Base-by-base conservation (phyloP, 768 basidiomycete genomes). In the Xerocomellus chrysenteron region DNA sequence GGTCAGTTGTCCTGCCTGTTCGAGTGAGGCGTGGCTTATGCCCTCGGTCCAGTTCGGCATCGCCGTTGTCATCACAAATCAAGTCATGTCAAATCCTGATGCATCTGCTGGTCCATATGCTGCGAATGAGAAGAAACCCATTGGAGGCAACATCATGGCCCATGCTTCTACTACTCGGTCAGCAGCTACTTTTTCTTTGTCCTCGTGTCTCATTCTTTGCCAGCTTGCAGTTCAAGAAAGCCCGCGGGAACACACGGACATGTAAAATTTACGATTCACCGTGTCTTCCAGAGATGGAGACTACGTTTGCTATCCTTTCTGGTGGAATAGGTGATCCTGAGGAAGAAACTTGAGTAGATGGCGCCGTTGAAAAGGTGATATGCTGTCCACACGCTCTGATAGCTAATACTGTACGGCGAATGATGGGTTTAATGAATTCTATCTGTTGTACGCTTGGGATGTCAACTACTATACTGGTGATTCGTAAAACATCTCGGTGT, bases 31-130 rank as follows among this genome's bases (percentile, higher is more conserved):
- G n/a, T 48, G 32, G 21, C 47, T 53, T 16, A 58, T 50, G 40
- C 62, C 54, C 61, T 51, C 41, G 50, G 47, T 40, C 26, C 59
- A 98, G 96, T 99, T 92, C 67, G 97, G 97, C 30, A 92, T 98
- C 47, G 97, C 97, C 4, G 96, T 98, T 24, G 94, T 99, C 12
- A 87, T 98, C 41, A 92, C 92, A 5, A 99, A 99, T 71, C 97
- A 99, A 73, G 97, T 99, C 63, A 97, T 99, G 84, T 98, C 97
- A n/a, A 95, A 87, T 55, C 96, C 97, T 2, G 97, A 99, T 69
- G 94, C 93, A 30, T 84, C 89, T 4, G 92, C 92, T 47, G 90
- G 90, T 13, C 91, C 92, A 19, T 92, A 92, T 59, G 87, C 87
- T 40, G 83, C 84, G 4, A 93, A 97, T 65, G 90, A 94, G 75